These are phyloP conservation scores for Backusella mclennaniae DNA, from an alignment of 192 early-diverging fungal genomes.

Conservation along the genomic window DNA sequence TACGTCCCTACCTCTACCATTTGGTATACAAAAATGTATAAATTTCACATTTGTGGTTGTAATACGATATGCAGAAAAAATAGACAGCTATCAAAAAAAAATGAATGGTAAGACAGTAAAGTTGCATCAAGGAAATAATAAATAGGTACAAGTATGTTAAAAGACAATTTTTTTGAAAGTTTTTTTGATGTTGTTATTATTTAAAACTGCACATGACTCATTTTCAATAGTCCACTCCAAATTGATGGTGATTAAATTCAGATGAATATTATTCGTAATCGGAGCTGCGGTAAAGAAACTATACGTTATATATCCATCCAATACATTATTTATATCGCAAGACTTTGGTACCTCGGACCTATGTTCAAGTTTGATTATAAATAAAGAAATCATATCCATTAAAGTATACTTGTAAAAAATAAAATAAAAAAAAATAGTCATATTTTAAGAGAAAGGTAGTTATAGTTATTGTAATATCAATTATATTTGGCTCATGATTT, in stretches of 20 bases:
- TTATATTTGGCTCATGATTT: neutral
- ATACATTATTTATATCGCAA: neutral
- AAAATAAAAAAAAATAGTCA: neutral
- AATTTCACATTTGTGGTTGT: neutral
- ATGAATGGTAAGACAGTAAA: neutral
- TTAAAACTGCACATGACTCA: constrained; percentile 2
- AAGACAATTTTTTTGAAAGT: neutral
- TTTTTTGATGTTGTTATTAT: neutral
- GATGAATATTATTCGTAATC: neutral
- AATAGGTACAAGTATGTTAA: neutral
- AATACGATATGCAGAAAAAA: neutral
- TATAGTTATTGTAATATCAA: neutral
- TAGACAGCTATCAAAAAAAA: neutral
- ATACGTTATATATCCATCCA: neutral
- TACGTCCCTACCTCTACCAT: neutral
- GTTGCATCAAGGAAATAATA: neutral
- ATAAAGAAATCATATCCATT: neutral
- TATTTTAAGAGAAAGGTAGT: neutral
- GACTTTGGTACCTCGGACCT: neutral
- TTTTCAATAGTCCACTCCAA: neutral
- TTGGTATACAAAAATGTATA: neutral
- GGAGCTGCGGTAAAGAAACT: constrained; percentile 1
- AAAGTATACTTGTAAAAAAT: neutral
- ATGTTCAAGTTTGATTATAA: neutral
- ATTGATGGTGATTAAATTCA: neutral